phyloP scores from a whole-genome alignment of 23 red algal species.

The Agarophyton chilense region DNA sequence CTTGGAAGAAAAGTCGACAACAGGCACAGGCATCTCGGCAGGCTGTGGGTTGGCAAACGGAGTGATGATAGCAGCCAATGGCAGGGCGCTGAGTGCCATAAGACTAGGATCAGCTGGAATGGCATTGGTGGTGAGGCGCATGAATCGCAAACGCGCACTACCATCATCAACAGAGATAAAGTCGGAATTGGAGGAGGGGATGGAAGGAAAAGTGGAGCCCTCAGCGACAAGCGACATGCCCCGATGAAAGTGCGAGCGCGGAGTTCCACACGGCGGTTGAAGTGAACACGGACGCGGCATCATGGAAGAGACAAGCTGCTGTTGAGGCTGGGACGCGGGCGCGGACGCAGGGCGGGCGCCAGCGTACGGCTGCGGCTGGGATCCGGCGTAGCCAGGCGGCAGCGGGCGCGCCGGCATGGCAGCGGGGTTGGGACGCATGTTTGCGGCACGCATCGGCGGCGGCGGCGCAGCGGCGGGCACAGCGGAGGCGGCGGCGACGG shows the following conservation, averaged over 20 bases:
- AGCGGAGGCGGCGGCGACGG: neutral
- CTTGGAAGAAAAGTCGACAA: conserved; percentile 66
- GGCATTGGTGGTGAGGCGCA: conserved; percentile 65
- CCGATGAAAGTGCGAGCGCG: conserved; percentile 38
- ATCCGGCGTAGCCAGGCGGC: conserved; percentile 7
- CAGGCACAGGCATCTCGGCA: conserved; percentile 53
- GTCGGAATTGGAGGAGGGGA: conserved; percentile 62
- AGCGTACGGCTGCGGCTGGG: conserved; percentile 29
- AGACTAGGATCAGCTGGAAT: conserved; percentile 57
- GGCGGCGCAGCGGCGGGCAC: neutral
- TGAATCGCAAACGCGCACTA: conserved; percentile 49
- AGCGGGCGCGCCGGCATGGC: neutral
- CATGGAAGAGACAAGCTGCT: conserved; percentile 49
- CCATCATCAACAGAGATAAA: conserved; percentile 72
- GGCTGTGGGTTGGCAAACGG: conserved; percentile 69
- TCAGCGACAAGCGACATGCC: conserved; percentile 28
- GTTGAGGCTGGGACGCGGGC: conserved; percentile 7
- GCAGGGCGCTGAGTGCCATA: conserved; percentile 57
- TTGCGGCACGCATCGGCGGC: neutral
- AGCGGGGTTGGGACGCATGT: conserved; percentile 1
- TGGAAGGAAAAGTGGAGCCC: neutral
- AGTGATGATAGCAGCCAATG: conserved; percentile 70
- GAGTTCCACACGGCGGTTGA: conserved; percentile 52
- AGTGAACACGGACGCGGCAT: conserved; percentile 70
- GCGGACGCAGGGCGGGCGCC: neutral